phyloP scores from a whole-genome alignment of 2,329 filamentous ascomycete species.

The Fusarium robinianum region DNA sequence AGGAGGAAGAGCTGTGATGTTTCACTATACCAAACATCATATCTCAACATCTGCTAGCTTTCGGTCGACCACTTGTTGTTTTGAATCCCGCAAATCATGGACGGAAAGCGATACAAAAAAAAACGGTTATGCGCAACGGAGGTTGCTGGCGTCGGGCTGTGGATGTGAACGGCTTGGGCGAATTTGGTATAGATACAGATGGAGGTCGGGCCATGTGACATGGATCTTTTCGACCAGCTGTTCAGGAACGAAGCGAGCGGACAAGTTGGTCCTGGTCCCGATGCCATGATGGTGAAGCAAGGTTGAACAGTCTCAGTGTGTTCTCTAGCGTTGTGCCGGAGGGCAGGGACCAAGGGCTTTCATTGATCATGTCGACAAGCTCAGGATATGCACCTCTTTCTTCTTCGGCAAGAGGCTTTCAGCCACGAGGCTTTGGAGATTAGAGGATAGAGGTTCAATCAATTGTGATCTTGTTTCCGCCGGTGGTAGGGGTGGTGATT shows the following conservation, averaged over 20 bases:
- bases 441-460: slow-evolving; percentile 32
- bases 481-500: slow-evolving; percentile 4
- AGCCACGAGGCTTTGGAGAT: slow-evolving; percentile 17
- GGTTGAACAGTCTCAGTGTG: too few species aligned
- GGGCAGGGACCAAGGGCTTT: slow-evolving; percentile 13
- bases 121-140: slow-evolving; percentile 3
- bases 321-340: too few species aligned
- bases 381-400: slow-evolving; percentile 10
- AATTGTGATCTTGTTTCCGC: slow-evolving; percentile 18
- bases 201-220: slow-evolving; percentile 14
- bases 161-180: slow-evolving; percentile 17
- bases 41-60: slow-evolving; percentile 6
- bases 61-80: neutral
- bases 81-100: neutral
- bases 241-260: too few species aligned
- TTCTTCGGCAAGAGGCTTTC: slow-evolving; percentile 14
- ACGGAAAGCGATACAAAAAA: slow-evolving; percentile 16
- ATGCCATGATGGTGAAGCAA: too few species aligned
- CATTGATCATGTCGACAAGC: slow-evolving; percentile 16
- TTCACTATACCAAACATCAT: neutral
- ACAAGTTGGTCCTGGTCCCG: too few species aligned
- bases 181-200: slow-evolving; percentile 26
- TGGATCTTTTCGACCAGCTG: too few species aligned
- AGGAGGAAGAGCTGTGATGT: slow-evolving; percentile 48
- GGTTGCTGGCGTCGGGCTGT: slow-evolving; percentile 16